Evolutionary conservation across 1,139 yeast genomes (phyloP).

Genomic region (Lodderomyces parapsilosis): DNA sequence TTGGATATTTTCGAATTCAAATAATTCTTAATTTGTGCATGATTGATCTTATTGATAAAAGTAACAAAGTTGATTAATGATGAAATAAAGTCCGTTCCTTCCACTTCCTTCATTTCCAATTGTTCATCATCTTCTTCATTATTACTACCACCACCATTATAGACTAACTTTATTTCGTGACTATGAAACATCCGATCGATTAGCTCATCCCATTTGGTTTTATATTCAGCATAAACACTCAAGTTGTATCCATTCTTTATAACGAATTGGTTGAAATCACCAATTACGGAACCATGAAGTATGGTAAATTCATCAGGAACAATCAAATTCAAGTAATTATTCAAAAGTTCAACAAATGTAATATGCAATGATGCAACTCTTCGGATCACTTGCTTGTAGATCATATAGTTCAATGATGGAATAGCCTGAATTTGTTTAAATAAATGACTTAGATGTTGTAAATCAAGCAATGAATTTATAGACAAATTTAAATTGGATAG

Average conservation of each 20-base stretch:
- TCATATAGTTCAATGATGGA: slow-evolving; percentile 8
- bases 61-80: slow-evolving; percentile 22
- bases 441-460: slow-evolving; percentile 14
- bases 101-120: background rate
- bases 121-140: background rate
- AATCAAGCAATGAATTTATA: slow-evolving; percentile 13
- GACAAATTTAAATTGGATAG: slow-evolving; percentile 12
- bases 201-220: slow-evolving; percentile 14
- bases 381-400: slow-evolving; percentile 12
- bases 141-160: background rate
- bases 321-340: slow-evolving; percentile 18
- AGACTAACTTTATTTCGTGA: background rate
- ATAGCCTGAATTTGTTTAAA: slow-evolving; percentile 6
- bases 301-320: slow-evolving; percentile 25
- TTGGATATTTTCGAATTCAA: slow-evolving; percentile 32
- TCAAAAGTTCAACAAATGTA: slow-evolving; percentile 17
- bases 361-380: slow-evolving; percentile 8
- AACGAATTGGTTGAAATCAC: slow-evolving; percentile 15
- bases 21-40: slow-evolving; percentile 24
- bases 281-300: slow-evolving; percentile 11
- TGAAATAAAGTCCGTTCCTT: background rate
- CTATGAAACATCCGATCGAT: slow-evolving; percentile 10
- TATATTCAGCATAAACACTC: slow-evolving; percentile 10
- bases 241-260: slow-evolving; percentile 13
- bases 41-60: slow-evolving; percentile 28